A percentile compares a stretch with the other conserved stretches of the same genome.
phyloP scores from a whole-genome alignment of 73 alveolate species.

The Stentor coeruleus region DNA sequence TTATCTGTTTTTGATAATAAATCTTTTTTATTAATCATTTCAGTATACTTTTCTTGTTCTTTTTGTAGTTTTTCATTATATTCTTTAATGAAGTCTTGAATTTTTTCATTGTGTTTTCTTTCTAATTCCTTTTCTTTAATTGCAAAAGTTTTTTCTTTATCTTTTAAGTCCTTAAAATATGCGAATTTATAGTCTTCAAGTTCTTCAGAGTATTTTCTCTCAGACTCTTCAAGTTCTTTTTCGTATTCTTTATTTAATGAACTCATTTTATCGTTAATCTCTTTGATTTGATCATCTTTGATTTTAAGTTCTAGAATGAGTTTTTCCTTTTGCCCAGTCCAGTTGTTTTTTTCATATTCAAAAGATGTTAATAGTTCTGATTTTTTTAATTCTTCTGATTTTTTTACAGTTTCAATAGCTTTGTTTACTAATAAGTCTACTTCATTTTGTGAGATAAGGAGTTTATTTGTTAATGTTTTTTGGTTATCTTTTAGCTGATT shows the following conservation, averaged over 20 bases:
- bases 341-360: not conserved
- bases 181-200: not conserved
- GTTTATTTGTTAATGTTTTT: not conserved
- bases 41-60: not conserved
- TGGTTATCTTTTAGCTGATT: not conserved
- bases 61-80: not conserved
- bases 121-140: not conserved
- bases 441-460: not conserved
- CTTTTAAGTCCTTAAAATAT: not conserved
- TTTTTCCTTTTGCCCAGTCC: not conserved
- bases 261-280: not conserved
- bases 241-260: not conserved
- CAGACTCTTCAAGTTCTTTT: slow-evolving; percentile 3
- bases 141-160: not conserved
- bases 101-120: not conserved
- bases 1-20: not conserved
- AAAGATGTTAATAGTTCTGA: not conserved
- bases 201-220: not conserved
- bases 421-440: not conserved
- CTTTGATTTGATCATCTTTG: not conserved
- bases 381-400: not conserved
- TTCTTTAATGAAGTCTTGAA: not conserved
- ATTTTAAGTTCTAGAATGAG: not conserved
- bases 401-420: not conserved
- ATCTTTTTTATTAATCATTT: slow-evolving; percentile 6